Base-by-base conservation (phyloP, 805 yeast species). In the Starmerella apicola region DNA sequence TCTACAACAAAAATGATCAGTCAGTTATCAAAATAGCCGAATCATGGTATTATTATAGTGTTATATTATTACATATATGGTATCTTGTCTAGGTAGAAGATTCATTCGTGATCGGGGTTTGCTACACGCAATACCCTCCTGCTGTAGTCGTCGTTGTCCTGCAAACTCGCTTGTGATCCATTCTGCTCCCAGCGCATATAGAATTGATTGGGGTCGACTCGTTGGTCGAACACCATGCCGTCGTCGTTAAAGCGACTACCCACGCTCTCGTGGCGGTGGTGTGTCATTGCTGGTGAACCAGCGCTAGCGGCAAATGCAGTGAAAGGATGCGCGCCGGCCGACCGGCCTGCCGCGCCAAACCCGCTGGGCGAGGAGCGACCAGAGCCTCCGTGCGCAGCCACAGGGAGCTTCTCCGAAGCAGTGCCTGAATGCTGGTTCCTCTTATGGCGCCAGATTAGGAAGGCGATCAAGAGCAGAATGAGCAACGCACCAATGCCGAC, bases 401-500 rank as follows among this genome's bases (percentile, higher is more conserved):
- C 17, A 22, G 31, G 26, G 45, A 27, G 20, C 10, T 12, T 17
- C 10, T 30, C 32, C 13, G 23, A 47, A 40, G 8, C 15, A 17
- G 8, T n/a, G 26, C 10, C 26, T 22, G 18, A n/a, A 16, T 41
- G n/a, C 33, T 33, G 22, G 41, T 51, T 36, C 49, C 52, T 19
- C 49, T 53, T 6, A 51, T 55, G 37, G 55, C 46, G 47, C 35
- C 39, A 35, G 41, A 63, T 50, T 26, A 64, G 45, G 27, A 68
- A 57, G 61, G 71, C 62, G 10, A 72, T 30, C 2, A 78, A 44
- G 1, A 65, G 61, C 0, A 61, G 50, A 1, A 78, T 36, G 1
- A 76, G 35, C 1, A 66, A 66, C 0, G 72, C 50, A 1, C 61
- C 70, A 1, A 83, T 51, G 1, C 86, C 94, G 15, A 83, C 91